Evolutionary conservation across 306 rosid genomes (phyloP).

Genomic region (Vigna angularis): DNA sequence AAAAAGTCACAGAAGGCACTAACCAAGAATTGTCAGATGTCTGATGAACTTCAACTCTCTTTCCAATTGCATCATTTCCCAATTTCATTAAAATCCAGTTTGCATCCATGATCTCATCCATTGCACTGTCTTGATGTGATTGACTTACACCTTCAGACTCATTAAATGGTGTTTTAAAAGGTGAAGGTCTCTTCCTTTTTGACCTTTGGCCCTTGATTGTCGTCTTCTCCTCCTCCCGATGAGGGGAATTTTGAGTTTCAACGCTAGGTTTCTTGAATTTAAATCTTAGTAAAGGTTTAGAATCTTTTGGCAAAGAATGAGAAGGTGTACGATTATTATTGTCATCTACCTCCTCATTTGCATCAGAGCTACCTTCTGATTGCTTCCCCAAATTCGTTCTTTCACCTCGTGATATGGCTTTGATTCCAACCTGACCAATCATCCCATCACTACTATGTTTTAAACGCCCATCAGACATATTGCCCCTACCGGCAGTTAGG

Average conservation of each 20-base stretch:
- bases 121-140: conserved; percentile 59
- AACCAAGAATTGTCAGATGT: conserved; percentile 87
- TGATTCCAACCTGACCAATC: conserved; percentile 44
- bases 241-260: conserved; percentile 72
- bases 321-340: conserved; percentile 56
- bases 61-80: conserved; percentile 96
- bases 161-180: conserved; percentile 55
- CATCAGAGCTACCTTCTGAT: conserved; percentile 64
- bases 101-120: conserved; percentile 94
- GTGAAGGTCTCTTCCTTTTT: conserved; percentile 89
- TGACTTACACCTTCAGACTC: conserved; percentile 59
- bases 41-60: conserved; percentile 97
- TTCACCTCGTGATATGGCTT: conserved; percentile 56
- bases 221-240: conserved; percentile 77
- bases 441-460: conserved; percentile 58
- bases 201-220: conserved; percentile 93
- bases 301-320: conserved; percentile 73
- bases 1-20: conserved; percentile 45
- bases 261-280: conserved; percentile 79
- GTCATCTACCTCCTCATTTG: conserved; percentile 53
- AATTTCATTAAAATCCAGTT: conserved; percentile 94
- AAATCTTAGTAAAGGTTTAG: conserved; percentile 77
- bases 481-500: conserved; percentile 55
- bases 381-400: conserved; percentile 59
- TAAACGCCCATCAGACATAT: conserved; percentile 58